phyloP scores from a whole-genome alignment of 345 rosid genomes.

The Leavenworthia alabamica region DNA sequence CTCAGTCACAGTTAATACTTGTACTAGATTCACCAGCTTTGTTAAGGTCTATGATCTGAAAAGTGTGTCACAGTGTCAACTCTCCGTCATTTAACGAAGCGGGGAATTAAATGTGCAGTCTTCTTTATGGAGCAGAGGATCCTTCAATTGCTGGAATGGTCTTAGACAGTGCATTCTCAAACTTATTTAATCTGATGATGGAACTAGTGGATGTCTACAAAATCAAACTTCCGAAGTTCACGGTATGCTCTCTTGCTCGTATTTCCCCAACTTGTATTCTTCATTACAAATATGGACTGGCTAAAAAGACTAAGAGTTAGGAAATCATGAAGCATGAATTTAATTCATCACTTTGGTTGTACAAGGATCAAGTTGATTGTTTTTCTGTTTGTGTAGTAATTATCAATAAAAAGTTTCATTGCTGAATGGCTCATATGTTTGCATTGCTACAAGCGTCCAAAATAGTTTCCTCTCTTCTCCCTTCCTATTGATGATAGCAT shows the following conservation, averaged over 20 bases:
- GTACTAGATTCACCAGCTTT: background rate
- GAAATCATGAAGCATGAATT: background rate
- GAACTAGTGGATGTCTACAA: constrained; percentile 92
- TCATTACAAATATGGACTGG: background rate
- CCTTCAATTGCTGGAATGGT: constrained; percentile 98
- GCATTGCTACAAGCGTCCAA: constrained; percentile 1
- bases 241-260: constrained; percentile 38
- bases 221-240: constrained; percentile 89
- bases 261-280: background rate
- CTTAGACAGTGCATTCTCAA: constrained; percentile 94
- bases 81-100: constrained; percentile 17
- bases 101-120: constrained; percentile 43
- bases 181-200: constrained; percentile 94
- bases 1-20: background rate
- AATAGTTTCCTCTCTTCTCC: background rate
- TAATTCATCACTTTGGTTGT: background rate
- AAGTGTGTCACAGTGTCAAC: constrained; percentile 8
- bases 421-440: background rate
- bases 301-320: constrained; percentile 10
- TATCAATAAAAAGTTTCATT: background rate
- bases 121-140: constrained; percentile 93
- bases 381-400: background rate
- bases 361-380: background rate
- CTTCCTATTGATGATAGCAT: background rate
- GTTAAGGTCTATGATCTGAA: constrained; percentile 12